Evolutionary conservation across 352 stramenopile species (phyloP).

Genomic region (Bremia lactucae): DNA sequence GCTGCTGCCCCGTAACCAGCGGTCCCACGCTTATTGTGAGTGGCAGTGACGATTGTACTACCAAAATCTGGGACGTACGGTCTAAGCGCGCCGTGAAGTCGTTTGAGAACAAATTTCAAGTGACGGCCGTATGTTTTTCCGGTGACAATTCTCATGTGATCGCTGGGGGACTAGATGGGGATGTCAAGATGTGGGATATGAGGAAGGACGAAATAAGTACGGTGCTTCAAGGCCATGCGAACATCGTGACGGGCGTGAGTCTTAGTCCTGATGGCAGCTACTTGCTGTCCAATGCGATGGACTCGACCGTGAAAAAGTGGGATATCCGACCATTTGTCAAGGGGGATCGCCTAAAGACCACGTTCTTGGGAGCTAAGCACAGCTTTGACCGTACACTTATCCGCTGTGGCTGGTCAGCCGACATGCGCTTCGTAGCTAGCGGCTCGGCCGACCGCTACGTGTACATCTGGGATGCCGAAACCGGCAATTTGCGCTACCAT

Average conservation of each 20-base stretch:
- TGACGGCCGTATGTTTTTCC: slow-evolving; percentile 85
- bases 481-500: slow-evolving; percentile 86
- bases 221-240: slow-evolving; percentile 84
- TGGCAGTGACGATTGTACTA: slow-evolving; percentile 86
- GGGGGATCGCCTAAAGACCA: slow-evolving; percentile 40
- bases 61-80: slow-evolving; percentile 85
- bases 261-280: slow-evolving; percentile 89
- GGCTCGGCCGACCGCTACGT: slow-evolving; percentile 88
- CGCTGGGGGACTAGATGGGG: slow-evolving; percentile 88
- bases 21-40: slow-evolving; percentile 77
- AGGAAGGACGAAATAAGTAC: slow-evolving; percentile 69
- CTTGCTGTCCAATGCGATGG: slow-evolving; percentile 93
- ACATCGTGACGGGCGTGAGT: slow-evolving; percentile 91
- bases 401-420: slow-evolving; percentile 84
- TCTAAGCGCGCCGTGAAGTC: slow-evolving; percentile 67
- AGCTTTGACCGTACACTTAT: slow-evolving; percentile 91
- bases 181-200: slow-evolving; percentile 91
- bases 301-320: slow-evolving; percentile 87
- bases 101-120: slow-evolving; percentile 82
- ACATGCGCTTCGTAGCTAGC: slow-evolving; percentile 80
- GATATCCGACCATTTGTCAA: slow-evolving; percentile 88
- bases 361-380: slow-evolving; percentile 82
- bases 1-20: slow-evolving; percentile 77
- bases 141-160: slow-evolving; percentile 84
- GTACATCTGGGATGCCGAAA: slow-evolving; percentile 92